These are phyloP conservation scores for Conringia planisiliqua DNA, from an alignment of 345 rosid genomes.

Conservation along the genomic window DNA sequence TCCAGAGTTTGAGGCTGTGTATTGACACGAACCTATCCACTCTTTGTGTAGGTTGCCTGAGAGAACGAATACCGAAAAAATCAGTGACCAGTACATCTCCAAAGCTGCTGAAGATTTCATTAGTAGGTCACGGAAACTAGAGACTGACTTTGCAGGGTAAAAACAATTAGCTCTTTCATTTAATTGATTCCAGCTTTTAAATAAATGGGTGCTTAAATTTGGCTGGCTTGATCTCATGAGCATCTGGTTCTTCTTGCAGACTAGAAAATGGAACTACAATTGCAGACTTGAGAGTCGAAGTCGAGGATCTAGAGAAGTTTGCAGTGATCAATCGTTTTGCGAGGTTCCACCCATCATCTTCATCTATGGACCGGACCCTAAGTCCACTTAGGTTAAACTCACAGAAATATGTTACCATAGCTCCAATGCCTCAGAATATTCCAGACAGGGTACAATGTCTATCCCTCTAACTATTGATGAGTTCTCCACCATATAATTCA, in stretches of 20 bases:
- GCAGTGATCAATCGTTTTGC: constrained; percentile 89
- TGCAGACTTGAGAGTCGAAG: constrained; percentile 68
- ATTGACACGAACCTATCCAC: neutral
- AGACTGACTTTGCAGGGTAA: constrained; percentile 59
- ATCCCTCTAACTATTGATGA: constrained; percentile 59
- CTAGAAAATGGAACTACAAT: constrained; percentile 65
- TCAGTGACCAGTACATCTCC: constrained; percentile 45
- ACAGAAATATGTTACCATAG: constrained; percentile 81
- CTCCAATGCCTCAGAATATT: constrained; percentile 71
- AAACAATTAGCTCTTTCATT: neutral
- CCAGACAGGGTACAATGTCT: constrained; percentile 89
- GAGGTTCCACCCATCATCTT: constrained; percentile 57
- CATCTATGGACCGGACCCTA: constrained; percentile 40
- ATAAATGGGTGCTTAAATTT: neutral
- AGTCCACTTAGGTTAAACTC: constrained; percentile 46
- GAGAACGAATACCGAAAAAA: constrained; percentile 39
- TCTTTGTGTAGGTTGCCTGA: constrained; percentile 41
- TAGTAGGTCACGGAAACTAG: constrained; percentile 54
- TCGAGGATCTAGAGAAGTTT: constrained; percentile 74
- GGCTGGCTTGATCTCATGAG: constrained; percentile 1
- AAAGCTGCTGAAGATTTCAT: constrained; percentile 60
- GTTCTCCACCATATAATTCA: neutral
- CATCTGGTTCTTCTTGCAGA: constrained; percentile 41
- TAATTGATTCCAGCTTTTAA: neutral
- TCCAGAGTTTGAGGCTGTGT: neutral